Evolutionary conservation across 2,329 filamentous ascomycete genomes (phyloP).

Genomic region (Ascochyta viciae-villosae): DNA sequence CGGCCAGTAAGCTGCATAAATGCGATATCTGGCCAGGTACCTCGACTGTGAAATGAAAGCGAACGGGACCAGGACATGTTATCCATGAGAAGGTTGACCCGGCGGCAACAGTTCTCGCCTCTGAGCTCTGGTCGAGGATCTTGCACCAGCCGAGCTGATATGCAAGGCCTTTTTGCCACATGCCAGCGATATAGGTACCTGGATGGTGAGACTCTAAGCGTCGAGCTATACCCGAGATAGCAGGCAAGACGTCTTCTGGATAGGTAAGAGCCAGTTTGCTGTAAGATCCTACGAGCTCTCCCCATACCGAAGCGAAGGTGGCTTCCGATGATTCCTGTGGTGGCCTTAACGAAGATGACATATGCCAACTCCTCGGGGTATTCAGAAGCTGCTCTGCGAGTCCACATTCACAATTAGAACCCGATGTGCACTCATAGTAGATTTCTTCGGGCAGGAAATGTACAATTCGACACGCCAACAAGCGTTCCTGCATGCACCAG

Average conservation of each 20-base stretch:
- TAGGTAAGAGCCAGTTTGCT: slow-evolving; percentile 1
- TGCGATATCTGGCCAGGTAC: too few species aligned
- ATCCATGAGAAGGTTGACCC: slow-evolving; percentile 4
- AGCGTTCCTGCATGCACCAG: slow-evolving; percentile 14
- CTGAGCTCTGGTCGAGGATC: too few species aligned
- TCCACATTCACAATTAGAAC: slow-evolving; percentile 14
- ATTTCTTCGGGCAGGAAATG: slow-evolving; percentile 14
- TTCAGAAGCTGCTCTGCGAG: too few species aligned
- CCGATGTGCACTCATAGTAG: slow-evolving; percentile 7
- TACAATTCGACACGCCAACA: slow-evolving; percentile 2
- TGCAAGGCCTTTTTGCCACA: slow-evolving; percentile 9
- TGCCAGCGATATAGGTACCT: slow-evolving; percentile 11
- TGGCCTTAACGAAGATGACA: too few species aligned
- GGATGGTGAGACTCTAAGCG: neutral
- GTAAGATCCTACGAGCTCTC: neutral
- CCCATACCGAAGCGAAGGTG: neutral
- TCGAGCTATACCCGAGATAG: slow-evolving; percentile 17
- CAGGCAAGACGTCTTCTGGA: slow-evolving; percentile 11
- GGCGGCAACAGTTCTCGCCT: too few species aligned
- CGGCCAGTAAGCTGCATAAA: neutral
- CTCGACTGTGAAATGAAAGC: neutral
- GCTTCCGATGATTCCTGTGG: too few species aligned
- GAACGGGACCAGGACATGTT: neutral
- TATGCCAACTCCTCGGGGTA: too few species aligned
- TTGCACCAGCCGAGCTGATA: neutral